Evolutionary conservation across 2,329 filamentous ascomycete species (phyloP).

Genomic region (Ascochyta fabae): DNA sequence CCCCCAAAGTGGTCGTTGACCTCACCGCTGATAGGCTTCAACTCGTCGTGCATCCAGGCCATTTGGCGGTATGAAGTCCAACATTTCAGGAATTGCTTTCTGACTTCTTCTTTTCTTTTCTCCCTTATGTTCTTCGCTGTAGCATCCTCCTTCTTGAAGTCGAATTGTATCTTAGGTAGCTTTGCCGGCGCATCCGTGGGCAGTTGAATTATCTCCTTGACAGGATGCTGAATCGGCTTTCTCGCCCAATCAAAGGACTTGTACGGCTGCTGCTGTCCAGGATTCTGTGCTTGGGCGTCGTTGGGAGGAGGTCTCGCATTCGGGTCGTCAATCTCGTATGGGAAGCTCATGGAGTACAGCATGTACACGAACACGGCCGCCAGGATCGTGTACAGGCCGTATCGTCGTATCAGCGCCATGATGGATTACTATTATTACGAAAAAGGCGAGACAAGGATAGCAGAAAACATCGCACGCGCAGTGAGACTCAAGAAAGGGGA

Average conservation of each 20-base stretch:
- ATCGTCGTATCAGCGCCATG: slow-evolving; percentile 51
- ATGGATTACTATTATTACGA: slow-evolving; percentile 21
- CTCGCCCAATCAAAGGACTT: slow-evolving; percentile 49
- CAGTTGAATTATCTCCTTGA: slow-evolving; percentile 45
- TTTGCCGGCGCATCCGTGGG: slow-evolving; percentile 47
- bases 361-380: slow-evolving; percentile 45
- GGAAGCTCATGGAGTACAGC: slow-evolving; percentile 47
- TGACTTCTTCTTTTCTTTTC: slow-evolving; percentile 47
- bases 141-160: slow-evolving; percentile 48
- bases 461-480: slow-evolving; percentile 9
- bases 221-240: slow-evolving; percentile 50
- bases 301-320: slow-evolving; percentile 14
- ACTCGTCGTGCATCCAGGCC: slow-evolving; percentile 59
- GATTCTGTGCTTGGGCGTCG: slow-evolving; percentile 6
- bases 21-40: slow-evolving; percentile 53
- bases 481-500: slow-evolving; percentile 1
- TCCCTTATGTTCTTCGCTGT: slow-evolving; percentile 42
- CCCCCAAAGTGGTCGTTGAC: slow-evolving; percentile 54
- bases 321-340: slow-evolving; percentile 30
- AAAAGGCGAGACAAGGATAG: slow-evolving; percentile 16
- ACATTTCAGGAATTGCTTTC: slow-evolving; percentile 52
- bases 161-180: slow-evolving; percentile 53
- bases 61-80: slow-evolving; percentile 54
- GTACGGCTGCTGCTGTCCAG: slow-evolving; percentile 14
- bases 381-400: slow-evolving; percentile 44